Percentiles rank a stretch among this genome's conserved stretches.
Conservation (phyloP, 176 grass and related monocot species). For the Aegilops bicornis region DNA sequence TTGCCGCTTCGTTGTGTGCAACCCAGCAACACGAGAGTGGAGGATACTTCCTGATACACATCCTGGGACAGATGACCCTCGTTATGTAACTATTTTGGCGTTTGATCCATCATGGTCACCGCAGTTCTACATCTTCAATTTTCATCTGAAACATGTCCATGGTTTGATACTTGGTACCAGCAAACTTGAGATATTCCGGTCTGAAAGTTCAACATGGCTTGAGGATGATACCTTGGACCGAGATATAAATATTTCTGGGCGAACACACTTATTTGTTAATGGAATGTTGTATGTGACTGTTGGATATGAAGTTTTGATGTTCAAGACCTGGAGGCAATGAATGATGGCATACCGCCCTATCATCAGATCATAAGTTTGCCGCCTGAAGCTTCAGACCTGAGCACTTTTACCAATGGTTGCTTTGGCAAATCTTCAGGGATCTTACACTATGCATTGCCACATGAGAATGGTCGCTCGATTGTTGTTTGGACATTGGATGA, state of each 20-base stretch:
- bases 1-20: conserved; percentile 32
- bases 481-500: conserved; percentile 17
- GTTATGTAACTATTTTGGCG: background rate
- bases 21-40: conserved; percentile 37
- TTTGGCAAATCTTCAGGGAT: conserved; percentile 29
- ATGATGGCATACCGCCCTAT: background rate
- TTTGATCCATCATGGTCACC: conserved; percentile 30
- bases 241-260: no score
- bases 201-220: background rate
- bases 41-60: conserved; percentile 18
- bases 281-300: no score
- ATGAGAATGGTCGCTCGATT: background rate
- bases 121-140: conserved; percentile 41
- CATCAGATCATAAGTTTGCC: background rate
- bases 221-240: background rate
- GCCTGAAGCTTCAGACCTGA: background rate
- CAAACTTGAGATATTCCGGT: background rate
- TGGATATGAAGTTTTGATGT: no score
- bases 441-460: conserved; percentile 28
- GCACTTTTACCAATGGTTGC: conserved; percentile 7
- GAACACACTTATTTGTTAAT: no score
- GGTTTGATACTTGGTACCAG: conserved; percentile 1
- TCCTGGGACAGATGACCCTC: background rate
- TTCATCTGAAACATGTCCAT: background rate
- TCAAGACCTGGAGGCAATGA: background rate